Percentiles rank a stretch among this genome's conserved stretches.
These are phyloP conservation scores for Backusella tuberculispora DNA, from an alignment of 192 early-diverging fungal species.

Conservation along the genomic window DNA sequence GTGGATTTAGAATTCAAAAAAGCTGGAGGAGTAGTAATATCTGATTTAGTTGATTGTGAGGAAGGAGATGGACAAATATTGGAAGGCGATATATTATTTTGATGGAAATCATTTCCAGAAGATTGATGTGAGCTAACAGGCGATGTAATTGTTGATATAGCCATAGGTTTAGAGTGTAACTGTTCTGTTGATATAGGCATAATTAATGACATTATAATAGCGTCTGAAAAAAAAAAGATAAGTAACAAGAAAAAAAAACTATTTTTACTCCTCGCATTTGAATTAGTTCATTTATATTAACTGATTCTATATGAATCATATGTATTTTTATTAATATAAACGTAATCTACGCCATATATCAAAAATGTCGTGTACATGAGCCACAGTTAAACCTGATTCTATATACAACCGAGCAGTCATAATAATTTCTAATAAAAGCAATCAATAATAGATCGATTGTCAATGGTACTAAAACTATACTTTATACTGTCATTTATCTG, in stretches of 20 bases:
- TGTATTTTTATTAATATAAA: slow-evolving; percentile 9
- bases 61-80: not conserved
- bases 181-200: not conserved
- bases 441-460: slow-evolving; percentile 5
- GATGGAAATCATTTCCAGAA: not conserved
- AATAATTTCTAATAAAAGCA: not conserved
- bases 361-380: slow-evolving; percentile 6
- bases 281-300: not conserved
- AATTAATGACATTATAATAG: slow-evolving; percentile 8
- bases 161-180: slow-evolving; percentile 39
- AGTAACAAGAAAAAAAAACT: not conserved
- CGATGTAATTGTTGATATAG: slow-evolving; percentile 42
- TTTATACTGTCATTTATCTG: not conserved
- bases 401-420: not conserved
- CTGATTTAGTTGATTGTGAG: not conserved
- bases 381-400: slow-evolving; percentile 17
- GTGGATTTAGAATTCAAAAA: not conserved
- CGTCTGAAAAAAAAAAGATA: not conserved
- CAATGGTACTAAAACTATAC: slow-evolving; percentile 14
- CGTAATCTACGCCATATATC: not conserved
- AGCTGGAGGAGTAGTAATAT: not conserved
- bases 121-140: slow-evolving; percentile 3
- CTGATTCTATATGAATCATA: slow-evolving; percentile 1
- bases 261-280: not conserved
- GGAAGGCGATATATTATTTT: not conserved